A percentile compares a stretch with the other conserved stretches of the same genome.
Evolutionary conservation across 2,329 filamentous ascomycete genomes (phyloP).

Genomic region (Hortaea werneckii): DNA sequence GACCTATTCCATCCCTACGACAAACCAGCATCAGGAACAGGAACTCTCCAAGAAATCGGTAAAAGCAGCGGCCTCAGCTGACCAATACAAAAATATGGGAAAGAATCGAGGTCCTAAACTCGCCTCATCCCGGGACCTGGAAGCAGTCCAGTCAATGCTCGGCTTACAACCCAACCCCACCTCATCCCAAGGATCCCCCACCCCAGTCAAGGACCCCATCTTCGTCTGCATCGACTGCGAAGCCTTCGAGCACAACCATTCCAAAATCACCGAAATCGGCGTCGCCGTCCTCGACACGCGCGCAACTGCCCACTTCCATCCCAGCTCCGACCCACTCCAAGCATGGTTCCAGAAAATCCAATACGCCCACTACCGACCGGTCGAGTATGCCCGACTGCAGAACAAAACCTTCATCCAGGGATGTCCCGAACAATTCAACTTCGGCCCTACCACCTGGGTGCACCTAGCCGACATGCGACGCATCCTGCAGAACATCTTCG

Average conservation of each 20-base stretch:
- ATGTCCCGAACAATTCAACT: slow-evolving; percentile 19
- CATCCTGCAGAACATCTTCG: slow-evolving; percentile 7
- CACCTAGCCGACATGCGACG: slow-evolving; percentile 2
- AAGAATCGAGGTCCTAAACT: no score
- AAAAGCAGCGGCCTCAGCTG: no score
- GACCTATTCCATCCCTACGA: no score
- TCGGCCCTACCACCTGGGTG: slow-evolving; percentile 15
- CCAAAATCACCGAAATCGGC: slow-evolving; percentile 21
- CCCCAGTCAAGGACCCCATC: slow-evolving; percentile 7
- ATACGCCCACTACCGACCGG: slow-evolving; percentile 15
- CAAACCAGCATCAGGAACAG: no score
- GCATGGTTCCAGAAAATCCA: slow-evolving; percentile 14
- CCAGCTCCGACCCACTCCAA: neutral
- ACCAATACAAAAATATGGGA: no score
- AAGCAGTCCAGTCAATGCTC: slow-evolving; percentile 5
- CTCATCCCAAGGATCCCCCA: neutral
- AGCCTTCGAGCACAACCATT: slow-evolving; percentile 17
- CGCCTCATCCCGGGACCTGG: neutral
- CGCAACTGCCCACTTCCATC: slow-evolving; percentile 4
- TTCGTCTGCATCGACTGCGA: slow-evolving; percentile 21
- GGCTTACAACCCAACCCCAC: neutral
- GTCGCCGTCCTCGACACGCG: slow-evolving; percentile 18
- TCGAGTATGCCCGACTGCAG: slow-evolving; percentile 12
- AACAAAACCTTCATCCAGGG: slow-evolving; percentile 18
- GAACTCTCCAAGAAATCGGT: no score